Percentiles rank a stretch among this genome's conserved stretches.
Evolutionary conservation across 208 protist genomes (phyloP).

Genomic region (Wallacemonas rigidus): DNA sequence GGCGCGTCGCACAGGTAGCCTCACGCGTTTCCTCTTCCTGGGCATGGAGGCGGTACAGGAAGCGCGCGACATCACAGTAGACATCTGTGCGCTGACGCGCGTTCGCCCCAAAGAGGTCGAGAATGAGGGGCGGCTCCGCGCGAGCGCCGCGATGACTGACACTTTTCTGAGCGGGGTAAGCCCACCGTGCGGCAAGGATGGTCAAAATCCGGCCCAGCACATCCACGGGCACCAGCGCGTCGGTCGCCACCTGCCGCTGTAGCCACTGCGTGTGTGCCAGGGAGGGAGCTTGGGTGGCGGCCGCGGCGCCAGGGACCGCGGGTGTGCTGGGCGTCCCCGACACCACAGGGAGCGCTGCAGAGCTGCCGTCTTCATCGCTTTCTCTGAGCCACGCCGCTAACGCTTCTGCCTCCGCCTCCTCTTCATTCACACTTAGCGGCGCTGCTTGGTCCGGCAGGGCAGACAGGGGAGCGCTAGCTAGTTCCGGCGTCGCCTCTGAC

Average conservation of each 20-base stretch:
- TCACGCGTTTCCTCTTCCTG: neutral
- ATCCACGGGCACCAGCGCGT: conserved; percentile 56
- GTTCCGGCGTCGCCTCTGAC: neutral
- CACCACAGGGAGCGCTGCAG: neutral
- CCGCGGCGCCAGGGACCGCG: too few relatives aligned
- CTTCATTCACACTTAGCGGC: neutral
- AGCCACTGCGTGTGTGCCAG: conserved; percentile 77
- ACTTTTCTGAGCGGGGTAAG: conserved; percentile 8
- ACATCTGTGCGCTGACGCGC: neutral
- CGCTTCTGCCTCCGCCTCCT: neutral
- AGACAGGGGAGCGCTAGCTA: neutral
- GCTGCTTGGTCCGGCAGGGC: too few relatives aligned
- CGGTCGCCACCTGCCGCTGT: conserved; percentile 74
- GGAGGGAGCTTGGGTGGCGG: conserved; percentile 24
- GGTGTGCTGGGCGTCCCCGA: too few relatives aligned
- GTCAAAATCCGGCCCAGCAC: conserved; percentile 40
- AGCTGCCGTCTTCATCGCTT: neutral
- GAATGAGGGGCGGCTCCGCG: conserved; percentile 14
- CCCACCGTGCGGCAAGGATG: conserved; percentile 33
- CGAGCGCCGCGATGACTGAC: neutral
- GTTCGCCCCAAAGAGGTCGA: conserved; percentile 23
- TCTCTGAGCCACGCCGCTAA: conserved; percentile 13
- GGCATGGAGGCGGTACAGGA: neutral
- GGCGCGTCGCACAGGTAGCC: too few relatives aligned
- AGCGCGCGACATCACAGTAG: conserved; percentile 12